These are phyloP conservation scores for Lantana camara DNA, from an alignment of 257 asterid species.

Conservation along the genomic window DNA sequence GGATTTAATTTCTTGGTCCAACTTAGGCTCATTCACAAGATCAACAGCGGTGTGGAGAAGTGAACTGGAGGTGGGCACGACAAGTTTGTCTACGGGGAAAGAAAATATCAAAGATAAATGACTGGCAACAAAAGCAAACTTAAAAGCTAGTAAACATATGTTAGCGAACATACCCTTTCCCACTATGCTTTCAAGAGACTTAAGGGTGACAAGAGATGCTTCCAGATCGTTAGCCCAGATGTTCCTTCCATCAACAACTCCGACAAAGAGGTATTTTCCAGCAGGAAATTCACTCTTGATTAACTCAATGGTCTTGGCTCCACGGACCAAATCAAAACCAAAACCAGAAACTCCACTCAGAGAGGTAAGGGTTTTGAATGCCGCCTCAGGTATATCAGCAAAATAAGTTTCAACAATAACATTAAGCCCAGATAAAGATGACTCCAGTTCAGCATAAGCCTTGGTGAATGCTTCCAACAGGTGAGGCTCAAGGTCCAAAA, in stretches of 20 bases:
- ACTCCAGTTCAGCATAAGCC: slow-evolving; percentile 78
- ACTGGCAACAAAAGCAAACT: slow-evolving; percentile 10
- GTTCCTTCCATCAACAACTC: slow-evolving; percentile 98
- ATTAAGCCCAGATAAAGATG: slow-evolving; percentile 69
- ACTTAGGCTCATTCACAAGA: slow-evolving; percentile 80
- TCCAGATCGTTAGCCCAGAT: slow-evolving; percentile 95
- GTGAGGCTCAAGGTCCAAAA: slow-evolving; percentile 82
- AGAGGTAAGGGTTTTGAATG: slow-evolving; percentile 75
- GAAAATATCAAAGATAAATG: neutral
- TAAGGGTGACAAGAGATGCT: slow-evolving; percentile 63
- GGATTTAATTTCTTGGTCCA: slow-evolving; percentile 86
- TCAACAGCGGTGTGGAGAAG: slow-evolving; percentile 98
- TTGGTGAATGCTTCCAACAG: slow-evolving; percentile 83
- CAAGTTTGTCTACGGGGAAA: slow-evolving; percentile 73
- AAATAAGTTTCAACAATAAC: slow-evolving; percentile 81
- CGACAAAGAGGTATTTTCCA: slow-evolving; percentile 92
- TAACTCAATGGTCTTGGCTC: slow-evolving; percentile 74
- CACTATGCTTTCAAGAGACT: slow-evolving; percentile 76
- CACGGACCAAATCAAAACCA: slow-evolving; percentile 94
- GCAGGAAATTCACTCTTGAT: slow-evolving; percentile 83
- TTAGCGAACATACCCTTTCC: slow-evolving; percentile 69
- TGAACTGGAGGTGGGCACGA: slow-evolving; percentile 88
- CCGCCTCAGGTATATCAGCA: slow-evolving; percentile 80
- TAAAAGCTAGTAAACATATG: neutral
- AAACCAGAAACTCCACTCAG: slow-evolving; percentile 71